Percentiles rank a stretch among this genome's conserved stretches.
phyloP scores from a whole-genome alignment of 1,284 basidiomycete species.

The Rhodotorula sp. region DNA sequence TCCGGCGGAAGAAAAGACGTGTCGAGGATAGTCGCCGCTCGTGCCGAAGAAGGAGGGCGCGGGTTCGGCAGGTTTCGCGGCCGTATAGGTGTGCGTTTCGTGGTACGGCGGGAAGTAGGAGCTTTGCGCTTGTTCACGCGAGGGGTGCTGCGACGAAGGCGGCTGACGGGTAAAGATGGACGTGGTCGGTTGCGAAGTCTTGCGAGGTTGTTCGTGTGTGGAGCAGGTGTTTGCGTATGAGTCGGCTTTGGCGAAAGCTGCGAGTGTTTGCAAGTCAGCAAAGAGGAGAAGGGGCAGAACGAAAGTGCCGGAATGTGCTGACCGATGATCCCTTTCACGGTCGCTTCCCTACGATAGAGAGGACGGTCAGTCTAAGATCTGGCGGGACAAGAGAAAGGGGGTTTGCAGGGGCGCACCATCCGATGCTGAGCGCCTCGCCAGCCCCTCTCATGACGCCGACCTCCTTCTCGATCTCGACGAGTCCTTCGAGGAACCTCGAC shows the following conservation, averaged over 20 bases:
- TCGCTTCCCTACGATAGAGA: constrained; percentile 19
- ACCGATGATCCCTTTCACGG: constrained; percentile 32
- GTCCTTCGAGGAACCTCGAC: constrained; percentile 13
- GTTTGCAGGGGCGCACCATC: constrained; percentile 9
- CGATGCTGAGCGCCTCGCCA: constrained; percentile 24
- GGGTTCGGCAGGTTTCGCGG: neutral
- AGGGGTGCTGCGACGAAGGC: neutral
- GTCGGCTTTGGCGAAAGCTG: constrained; percentile 15
- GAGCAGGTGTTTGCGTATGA: neutral
- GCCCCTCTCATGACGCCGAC: constrained; percentile 22
- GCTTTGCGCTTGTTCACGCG: neutral
- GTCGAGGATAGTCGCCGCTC: too few species aligned
- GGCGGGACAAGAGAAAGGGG: too few species aligned
- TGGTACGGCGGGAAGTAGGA: neutral
- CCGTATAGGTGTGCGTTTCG: neutral
- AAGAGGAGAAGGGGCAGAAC: too few species aligned
- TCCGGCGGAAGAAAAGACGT: too few species aligned
- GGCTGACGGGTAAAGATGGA: neutral
- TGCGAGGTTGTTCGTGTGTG: neutral
- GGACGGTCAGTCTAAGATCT: neutral
- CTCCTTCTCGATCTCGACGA: constrained; percentile 32
- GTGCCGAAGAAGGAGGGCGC: too few species aligned
- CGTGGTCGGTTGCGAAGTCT: neutral
- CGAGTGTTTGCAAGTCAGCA: too few species aligned
- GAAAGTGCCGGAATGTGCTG: neutral